Evolutionary conservation across 2,329 filamentous ascomycete genomes (phyloP).

Genomic region (Clarireedia hainanense): DNA sequence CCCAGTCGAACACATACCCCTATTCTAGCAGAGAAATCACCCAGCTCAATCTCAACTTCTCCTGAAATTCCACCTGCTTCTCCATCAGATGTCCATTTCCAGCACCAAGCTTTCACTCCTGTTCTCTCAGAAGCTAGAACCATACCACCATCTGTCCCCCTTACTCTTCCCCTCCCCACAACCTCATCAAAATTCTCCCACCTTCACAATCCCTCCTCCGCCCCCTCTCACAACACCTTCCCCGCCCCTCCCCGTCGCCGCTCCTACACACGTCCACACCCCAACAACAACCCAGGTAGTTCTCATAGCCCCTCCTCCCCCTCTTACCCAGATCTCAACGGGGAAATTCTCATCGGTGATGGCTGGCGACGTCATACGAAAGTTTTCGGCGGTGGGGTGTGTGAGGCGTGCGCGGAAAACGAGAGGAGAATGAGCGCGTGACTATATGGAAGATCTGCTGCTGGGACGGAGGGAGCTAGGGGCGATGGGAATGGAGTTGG

Average conservation of each 20-base stretch:
- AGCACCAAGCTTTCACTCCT: no score
- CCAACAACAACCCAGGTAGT: not conserved
- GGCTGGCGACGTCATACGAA: conserved; percentile 26
- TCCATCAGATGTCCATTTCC: not conserved
- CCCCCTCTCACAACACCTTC: not conserved
- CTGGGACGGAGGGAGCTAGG: no score
- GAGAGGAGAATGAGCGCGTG: conserved; percentile 18
- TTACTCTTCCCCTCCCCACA: not conserved
- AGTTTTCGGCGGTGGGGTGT: conserved; percentile 28
- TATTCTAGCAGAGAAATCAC: not conserved
- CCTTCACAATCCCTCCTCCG: conserved; percentile 2
- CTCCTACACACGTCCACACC: conserved; percentile 11
- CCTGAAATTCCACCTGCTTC: not conserved
- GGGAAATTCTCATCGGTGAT: conserved; percentile 22
- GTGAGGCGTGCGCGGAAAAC: conserved; percentile 25
- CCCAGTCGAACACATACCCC: conserved; percentile 3
- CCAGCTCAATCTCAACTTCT: conserved; percentile 1
- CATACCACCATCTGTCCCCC: not conserved
- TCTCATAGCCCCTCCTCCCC: not conserved
- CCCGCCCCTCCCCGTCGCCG: conserved; percentile 7
- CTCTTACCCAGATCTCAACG: conserved; percentile 7
- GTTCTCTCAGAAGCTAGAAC: not conserved
- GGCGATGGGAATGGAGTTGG: no score
- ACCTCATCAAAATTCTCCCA: not conserved
- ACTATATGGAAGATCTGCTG: conserved; percentile 9